Conservation (phyloP, 768 basidiomycete species). For the Mycena metata region DNA sequence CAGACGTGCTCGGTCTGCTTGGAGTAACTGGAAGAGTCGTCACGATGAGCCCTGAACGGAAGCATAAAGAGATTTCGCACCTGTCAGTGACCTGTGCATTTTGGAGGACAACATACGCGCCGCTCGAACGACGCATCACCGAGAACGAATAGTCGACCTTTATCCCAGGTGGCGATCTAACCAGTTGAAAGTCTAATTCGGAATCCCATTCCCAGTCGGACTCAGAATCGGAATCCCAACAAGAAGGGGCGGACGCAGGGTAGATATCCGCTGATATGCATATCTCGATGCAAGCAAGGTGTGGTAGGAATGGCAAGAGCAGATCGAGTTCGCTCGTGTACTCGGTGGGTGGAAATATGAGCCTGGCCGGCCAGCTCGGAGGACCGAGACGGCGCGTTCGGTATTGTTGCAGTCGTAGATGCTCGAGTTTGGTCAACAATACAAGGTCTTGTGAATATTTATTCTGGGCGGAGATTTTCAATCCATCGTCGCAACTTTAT, state of each 20-base stretch:
- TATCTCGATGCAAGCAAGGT: constrained; percentile 1
- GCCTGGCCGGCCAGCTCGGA: background rate
- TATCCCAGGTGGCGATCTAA: background rate
- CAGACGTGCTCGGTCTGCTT: no score
- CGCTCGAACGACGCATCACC: background rate
- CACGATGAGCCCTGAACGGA: no score
- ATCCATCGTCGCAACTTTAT: no score
- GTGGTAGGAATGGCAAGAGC: constrained; percentile 5
- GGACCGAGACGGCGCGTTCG: background rate
- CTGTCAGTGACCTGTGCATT: background rate
- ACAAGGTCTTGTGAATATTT: background rate
- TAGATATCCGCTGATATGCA: constrained; percentile 8
- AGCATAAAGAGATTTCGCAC: background rate
- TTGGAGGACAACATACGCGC: constrained; percentile 2
- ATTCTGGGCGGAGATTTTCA: background rate
- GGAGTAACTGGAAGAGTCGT: no score
- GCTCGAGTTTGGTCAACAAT: background rate
- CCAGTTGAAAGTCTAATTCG: background rate
- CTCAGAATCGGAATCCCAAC: background rate
- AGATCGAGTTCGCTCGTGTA: background rate
- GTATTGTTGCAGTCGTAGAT: background rate
- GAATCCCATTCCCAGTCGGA: background rate
- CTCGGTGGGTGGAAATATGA: background rate
- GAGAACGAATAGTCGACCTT: constrained; percentile 1
- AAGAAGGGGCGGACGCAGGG: background rate